Conservation (phyloP, 1,139 yeast species). For the Debaryomycetaceae sp. region DNA sequence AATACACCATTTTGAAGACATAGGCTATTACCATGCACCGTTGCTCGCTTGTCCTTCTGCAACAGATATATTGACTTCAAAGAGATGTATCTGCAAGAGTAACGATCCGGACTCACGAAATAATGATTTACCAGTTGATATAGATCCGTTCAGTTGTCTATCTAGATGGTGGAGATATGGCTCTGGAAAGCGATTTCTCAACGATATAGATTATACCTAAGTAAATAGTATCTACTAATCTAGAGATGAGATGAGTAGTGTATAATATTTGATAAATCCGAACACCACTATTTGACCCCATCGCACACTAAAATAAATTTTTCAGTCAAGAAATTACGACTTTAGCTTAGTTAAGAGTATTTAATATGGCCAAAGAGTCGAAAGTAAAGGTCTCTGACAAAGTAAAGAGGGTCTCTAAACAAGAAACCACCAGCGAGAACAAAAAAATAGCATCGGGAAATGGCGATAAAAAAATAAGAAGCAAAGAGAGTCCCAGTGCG, state of each 20-base stretch:
- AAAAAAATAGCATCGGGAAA: constrained; percentile 1
- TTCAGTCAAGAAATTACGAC: constrained; percentile 2
- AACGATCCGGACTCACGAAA: constrained; percentile 35
- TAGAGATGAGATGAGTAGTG: background rate
- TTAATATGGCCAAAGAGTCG: constrained; percentile 2
- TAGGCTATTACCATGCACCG: constrained; percentile 85
- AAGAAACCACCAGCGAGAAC: constrained; percentile 2
- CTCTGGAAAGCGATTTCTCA: constrained; percentile 47
- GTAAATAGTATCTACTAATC: constrained; percentile 1
- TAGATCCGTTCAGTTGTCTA: constrained; percentile 65
- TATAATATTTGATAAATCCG: constrained; percentile 1
- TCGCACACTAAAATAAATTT: constrained; percentile 9
- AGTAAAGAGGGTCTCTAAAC: constrained; percentile 1
- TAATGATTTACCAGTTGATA: constrained; percentile 49
- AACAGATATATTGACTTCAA: constrained; percentile 43
- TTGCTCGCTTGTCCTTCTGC: constrained; percentile 77
- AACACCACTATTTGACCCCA: constrained; percentile 6
- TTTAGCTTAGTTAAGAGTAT: background rate
- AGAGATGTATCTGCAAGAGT: constrained; percentile 67
- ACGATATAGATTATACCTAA: constrained; percentile 28
- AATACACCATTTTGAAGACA: constrained; percentile 85
- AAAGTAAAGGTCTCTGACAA: constrained; percentile 11
- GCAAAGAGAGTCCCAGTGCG: constrained; percentile 16
- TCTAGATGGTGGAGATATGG: constrained; percentile 87
- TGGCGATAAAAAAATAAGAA: constrained; percentile 10